These are phyloP conservation scores for Calycina herbarum DNA, from an alignment of 2,329 filamentous ascomycete genomes.

Conservation along the genomic window DNA sequence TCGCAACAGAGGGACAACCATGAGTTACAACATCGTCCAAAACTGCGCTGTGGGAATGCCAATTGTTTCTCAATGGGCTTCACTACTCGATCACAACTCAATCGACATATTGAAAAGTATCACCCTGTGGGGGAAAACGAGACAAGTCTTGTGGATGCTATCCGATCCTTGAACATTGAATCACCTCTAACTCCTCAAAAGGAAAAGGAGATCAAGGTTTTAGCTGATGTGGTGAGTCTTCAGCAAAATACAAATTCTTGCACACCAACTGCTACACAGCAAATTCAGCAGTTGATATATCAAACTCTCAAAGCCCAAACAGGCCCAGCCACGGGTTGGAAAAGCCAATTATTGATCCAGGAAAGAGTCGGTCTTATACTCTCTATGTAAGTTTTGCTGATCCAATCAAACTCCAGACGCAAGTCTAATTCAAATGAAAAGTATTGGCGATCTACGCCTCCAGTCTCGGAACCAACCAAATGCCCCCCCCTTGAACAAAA, in stretches of 20 bases:
- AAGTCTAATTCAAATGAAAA: background rate
- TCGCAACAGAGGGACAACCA: too few species aligned
- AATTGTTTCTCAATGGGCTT: too few species aligned
- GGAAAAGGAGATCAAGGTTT: too few species aligned
- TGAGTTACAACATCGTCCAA: too few species aligned
- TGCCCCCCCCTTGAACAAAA: background rate
- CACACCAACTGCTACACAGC: constrained; percentile 16
- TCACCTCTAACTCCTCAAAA: too few species aligned
- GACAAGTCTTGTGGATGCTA: too few species aligned
- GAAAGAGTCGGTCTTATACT: constrained; percentile 35
- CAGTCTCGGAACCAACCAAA: background rate
- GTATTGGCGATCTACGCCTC: constrained; percentile 12
- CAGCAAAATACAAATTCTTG: background rate
- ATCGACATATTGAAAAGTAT: too few species aligned
- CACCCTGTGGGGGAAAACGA: too few species aligned
- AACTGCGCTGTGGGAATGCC: too few species aligned
- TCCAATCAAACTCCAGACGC: background rate
- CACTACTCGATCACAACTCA: too few species aligned
- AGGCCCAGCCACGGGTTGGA: constrained; percentile 32
- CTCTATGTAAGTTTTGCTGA: constrained; percentile 14
- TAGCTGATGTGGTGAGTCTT: too few species aligned
- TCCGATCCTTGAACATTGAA: too few species aligned
- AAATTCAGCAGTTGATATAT: constrained; percentile 35
- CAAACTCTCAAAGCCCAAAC: constrained; percentile 29
- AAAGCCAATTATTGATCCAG: constrained; percentile 26